Base-by-base conservation (phyloP, 805 yeast genomes). In the Barnettozyma sp. region DNA sequence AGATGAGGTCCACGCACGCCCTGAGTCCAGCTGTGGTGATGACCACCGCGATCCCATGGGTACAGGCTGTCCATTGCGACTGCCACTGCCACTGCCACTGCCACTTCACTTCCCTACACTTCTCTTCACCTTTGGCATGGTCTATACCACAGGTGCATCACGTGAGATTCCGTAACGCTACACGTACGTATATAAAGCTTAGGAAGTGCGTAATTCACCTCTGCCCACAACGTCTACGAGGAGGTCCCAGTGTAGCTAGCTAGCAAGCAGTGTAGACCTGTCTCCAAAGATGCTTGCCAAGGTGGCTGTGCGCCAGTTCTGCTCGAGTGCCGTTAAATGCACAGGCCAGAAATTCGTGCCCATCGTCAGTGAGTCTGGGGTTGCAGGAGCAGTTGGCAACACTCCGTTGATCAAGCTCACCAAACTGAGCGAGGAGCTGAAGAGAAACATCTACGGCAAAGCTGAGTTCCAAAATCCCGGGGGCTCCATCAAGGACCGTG, bases 391-490 rank as follows among this genome's bases (percentile, higher is more conserved):
- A 2, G 81, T 87, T 39, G 97, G 97, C n/a, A 86, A 86, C 59
- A 88, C 97, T 4, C 96, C 97, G 18, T 63, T 88, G 46, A 64
- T 88, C 45, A 70, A 71, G 44, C 65, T 83, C 31, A 71, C 73
- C 46, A 60, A 59, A 23, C 59, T 83, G 17, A 73, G 82, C 25
- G 61, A 69, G 16, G 70, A 71, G 46, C 57, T 75, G 4, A 84
- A 85, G 5, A 66, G 88, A 48, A 79, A 83, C 48, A 73, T 88
- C 43, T 87, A 76, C 55, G 97, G 84, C 26, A 88, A 88, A 56
- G 95, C 94, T 6, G 96, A 86, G 60, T 82, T 77, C 63, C 81
- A 82, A 80, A 86, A 86, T 59, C 96, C 96, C 3, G 95, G 95
- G 33, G 96, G 95, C 0, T 80, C 92, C 9, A 88, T 86, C 38